Evolutionary conservation across 1,284 basidiomycete species (phyloP), one percentile per base, ranked within the genome.

Genomic region (Cutaneotrichosporon mucoides): DNA sequence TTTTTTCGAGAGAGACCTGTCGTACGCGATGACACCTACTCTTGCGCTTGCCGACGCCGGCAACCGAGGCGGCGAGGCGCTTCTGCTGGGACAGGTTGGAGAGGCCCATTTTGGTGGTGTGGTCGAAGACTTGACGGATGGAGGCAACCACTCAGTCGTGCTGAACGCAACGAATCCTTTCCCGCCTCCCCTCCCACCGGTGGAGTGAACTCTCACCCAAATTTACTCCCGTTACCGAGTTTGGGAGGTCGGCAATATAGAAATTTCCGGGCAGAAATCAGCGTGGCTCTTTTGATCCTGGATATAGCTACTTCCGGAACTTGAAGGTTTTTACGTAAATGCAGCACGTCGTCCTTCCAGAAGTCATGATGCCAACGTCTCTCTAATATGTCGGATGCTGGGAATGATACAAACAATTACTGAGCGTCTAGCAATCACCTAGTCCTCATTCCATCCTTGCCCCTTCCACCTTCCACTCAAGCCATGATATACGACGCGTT

Each of bases 11-110:
- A 36, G 34, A 48, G 46, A 48, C 46, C 46, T 33, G 34, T 5
- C 46, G 7, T 36, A 15, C 13, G 35, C 52, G 15, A 6, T 40
- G 5, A 53, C 51, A 73, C 76, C 73, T 70, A 79, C 75, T 93
- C 90, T 98, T 97, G 80, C 95, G 88, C 86, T 97, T 89, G 81
- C 95, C 95, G 79, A 96, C 93, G 82, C 90, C 88, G 63, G 93
- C 86, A 81, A 99, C 93, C 82, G 90, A 90, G 69, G 95, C 91
- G 76, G 95, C 95, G 80, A 99, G 92, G 80, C 94, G 88, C 84
- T 98, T 98, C 89, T 98, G 95, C 77, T 91, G 90, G 79, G 89
- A 87, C 77, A 94, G 85, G 82, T 93, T 75, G 46, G 47, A 50
- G 49, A 51, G 43, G 15, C 34, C 71, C 75, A 74, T 77, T 63